Base-by-base conservation (phyloP, 176 grass and related monocot species). In the Oryza glumipatula region DNA sequence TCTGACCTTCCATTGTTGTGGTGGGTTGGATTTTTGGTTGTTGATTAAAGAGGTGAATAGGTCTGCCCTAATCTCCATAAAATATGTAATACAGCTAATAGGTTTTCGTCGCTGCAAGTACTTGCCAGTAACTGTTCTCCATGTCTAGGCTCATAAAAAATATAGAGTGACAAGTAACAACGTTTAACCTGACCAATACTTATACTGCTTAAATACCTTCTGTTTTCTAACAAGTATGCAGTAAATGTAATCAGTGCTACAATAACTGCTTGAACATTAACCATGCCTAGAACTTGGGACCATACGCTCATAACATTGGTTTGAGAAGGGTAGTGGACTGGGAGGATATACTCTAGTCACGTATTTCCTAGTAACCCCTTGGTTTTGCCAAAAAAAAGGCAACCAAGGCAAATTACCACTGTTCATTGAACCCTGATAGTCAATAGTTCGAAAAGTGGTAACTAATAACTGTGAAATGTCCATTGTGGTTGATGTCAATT, bases 401-500 rank as follows among this genome's bases (percentile, higher is more conserved):
- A 16, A 5, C 16, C 0, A 16, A 65, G 23, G 43, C 11, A 44
- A 48, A 17, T 32, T 32, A 32, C 30, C 30, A 32, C 30, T 32
- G 30, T 32, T 32, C 30, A 32, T 32, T 32, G 30, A 3, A 32
- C 30, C 30, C 30, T 32, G 30, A 32, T 32, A 32, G 30, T 32
- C 30, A 32, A 32, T 32, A 32, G 30, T 32, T 32, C 30, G 30
- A 32, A 3, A 32, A 32, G 30, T 32, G 30, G 30, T 32, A 32
- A 32, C 30, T 32, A 32, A 32, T 32, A 32, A 32, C 30, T 32
- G 30, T 32, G 30, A 32, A 32, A 32, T 32, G 30, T 32, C 30
- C 30, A 32, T 80, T 70, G 16, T 61, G 72, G 64, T 30, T 81
- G 13, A 68, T 74, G 63, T 17, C 72, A 33, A 45, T 49, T 70